Base-by-base conservation (phyloP, 2,329 filamentous ascomycete genomes). In the Malbranchea zuffiana region DNA sequence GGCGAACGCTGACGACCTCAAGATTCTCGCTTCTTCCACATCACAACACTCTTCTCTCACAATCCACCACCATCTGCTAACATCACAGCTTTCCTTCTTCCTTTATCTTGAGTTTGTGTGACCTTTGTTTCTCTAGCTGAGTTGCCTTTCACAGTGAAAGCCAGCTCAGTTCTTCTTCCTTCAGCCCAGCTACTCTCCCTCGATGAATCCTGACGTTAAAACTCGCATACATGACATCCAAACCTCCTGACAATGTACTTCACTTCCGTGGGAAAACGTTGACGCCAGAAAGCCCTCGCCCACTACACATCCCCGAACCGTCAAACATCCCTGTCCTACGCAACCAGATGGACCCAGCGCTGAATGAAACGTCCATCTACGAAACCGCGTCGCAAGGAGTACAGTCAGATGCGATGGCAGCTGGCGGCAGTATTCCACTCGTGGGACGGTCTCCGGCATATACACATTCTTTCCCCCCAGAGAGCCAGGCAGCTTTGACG, bases 271-370 rank as follows among this genome's bases (percentile, higher is more conserved):
- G 75, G 61, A 71, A 76, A 57, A 72, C 72, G 47, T 62, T 80
- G 52, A 80, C 76, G 53, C 79, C 80, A 46, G 74, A 80, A 53
- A 82, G 77, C 55, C 80, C 80, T 52, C 75, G 78, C 50, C 79
- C 79, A 47, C 60, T 81, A 50, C 75, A 82, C 59, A 66, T 78
- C 47, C 71, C 78, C 47, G 73, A 78, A 57, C 76, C 78, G 36
- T 70, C 75, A 48, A 79, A 75, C 48, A 80, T 82, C 42, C 76
- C 78, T 40, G 72, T 83, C 37, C 66, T 82, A 52, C 71, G 77
- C 54, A 76, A 78, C 54, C 77, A 81, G 62, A 82, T 75, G 72
- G 78, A 83, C 60, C 75, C 76, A 37, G 63, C 72, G 49, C 80
- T 81, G 66, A 78, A 79, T 61, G 75, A 80, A 56, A 75, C 75